Evolutionary conservation across 257 asterid genomes (phyloP).

Genomic region (Gynochthodes officinalis): DNA sequence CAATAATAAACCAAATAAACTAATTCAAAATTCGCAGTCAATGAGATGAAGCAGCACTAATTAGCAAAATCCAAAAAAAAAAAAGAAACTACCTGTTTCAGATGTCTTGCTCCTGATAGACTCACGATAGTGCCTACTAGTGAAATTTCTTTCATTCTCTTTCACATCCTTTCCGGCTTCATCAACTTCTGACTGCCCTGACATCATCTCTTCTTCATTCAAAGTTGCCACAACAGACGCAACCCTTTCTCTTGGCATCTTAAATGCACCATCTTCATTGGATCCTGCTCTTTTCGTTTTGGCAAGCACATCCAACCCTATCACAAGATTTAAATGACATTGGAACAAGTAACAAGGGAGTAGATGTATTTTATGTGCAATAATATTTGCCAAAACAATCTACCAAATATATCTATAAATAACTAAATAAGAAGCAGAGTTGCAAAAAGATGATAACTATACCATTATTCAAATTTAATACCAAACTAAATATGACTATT

Average conservation of each 20-base stretch:
- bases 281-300: conserved; percentile 52
- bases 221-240: conserved; percentile 61
- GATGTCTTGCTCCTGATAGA: conserved; percentile 39
- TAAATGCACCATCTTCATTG: conserved; percentile 45
- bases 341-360: not conserved
- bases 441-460: not conserved
- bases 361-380: too few relatives aligned
- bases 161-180: conserved; percentile 41
- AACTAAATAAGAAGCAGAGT: not conserved
- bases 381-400: not conserved
- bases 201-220: conserved; percentile 60
- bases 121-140: conserved; percentile 67
- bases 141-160: conserved; percentile 22
- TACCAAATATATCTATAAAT: too few relatives aligned
- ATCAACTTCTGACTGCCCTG: conserved; percentile 41
- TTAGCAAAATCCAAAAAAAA: not conserved
- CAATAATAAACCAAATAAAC: not conserved
- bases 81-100: conserved; percentile 43
- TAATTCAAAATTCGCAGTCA: not conserved
- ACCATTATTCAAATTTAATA: not conserved
- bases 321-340: conserved; percentile 1
- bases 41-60: not conserved
- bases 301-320: conserved; percentile 85
- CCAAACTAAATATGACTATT: not conserved
- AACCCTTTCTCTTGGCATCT: conserved; percentile 66